phyloP scores from a whole-genome alignment of 75 land plant species.

The Sequoiadendron giganteum region DNA sequence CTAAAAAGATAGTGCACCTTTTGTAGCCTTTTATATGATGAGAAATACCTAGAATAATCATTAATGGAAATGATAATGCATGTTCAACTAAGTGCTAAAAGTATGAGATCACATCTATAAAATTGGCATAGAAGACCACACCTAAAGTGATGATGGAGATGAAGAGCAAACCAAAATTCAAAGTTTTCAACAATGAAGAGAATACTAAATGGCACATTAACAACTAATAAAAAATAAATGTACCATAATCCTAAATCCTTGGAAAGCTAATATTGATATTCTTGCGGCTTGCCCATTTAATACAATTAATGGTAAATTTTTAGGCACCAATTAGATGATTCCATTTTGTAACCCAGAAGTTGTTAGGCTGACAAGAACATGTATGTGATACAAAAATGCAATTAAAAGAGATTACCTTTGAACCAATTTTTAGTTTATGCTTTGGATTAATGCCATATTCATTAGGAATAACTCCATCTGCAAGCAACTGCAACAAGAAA shows the following conservation, averaged over 20 bases:
- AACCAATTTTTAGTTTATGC: slow-evolving; percentile 97
- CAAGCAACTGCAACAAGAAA: slow-evolving; percentile 67
- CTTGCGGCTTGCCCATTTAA: background rate
- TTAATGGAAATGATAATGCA: background rate
- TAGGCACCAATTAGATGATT: background rate
- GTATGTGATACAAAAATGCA: background rate
- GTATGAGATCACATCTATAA: background rate
- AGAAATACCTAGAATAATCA: background rate
- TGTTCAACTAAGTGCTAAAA: background rate
- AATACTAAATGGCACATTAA: background rate
- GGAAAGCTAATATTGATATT: background rate
- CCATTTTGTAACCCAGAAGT: background rate
- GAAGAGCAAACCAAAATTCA: background rate
- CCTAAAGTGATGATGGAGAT: background rate
- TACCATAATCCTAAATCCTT: background rate
- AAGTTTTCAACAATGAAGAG: background rate
- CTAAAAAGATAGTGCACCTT: background rate
- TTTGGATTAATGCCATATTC: slow-evolving; percentile 98
- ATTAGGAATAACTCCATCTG: slow-evolving; percentile 98
- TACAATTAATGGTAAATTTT: background rate
- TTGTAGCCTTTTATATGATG: background rate
- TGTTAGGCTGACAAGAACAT: background rate
- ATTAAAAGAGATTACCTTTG: slow-evolving; percentile 66
- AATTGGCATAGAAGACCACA: background rate
- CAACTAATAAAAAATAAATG: background rate